These are phyloP conservation scores for Aspergillus carbonarius DNA, from an alignment of 2,329 filamentous ascomycete species.

Conservation along the genomic window DNA sequence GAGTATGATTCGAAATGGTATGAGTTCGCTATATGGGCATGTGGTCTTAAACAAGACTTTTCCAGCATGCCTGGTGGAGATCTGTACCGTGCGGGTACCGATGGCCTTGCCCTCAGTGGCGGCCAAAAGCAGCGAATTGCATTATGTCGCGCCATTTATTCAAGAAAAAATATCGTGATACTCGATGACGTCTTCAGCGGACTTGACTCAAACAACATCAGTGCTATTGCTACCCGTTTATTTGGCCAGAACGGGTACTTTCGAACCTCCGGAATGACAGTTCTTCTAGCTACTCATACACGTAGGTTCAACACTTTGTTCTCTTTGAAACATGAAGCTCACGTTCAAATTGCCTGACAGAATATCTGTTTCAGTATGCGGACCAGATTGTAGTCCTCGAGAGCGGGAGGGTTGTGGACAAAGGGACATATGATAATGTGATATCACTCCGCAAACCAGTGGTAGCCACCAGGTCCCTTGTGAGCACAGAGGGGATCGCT, in stretches of 20 bases:
- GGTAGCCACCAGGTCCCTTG: background rate
- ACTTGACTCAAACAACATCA: background rate
- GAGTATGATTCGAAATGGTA: slow-evolving; percentile 31
- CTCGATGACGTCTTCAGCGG: slow-evolving; percentile 8
- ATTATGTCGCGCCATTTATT: slow-evolving; percentile 4
- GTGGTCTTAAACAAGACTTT: slow-evolving; percentile 30
- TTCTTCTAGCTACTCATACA: slow-evolving; percentile 3
- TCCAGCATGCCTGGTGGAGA: slow-evolving; percentile 28
- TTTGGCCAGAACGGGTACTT: background rate
- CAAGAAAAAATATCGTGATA: background rate
- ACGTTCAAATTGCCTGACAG: background rate
- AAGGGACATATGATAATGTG: background rate
- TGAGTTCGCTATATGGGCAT: slow-evolving; percentile 22
- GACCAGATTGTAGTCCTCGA: background rate
- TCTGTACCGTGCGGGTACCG: slow-evolving; percentile 42
- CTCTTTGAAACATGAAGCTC: background rate
- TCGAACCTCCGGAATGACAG: background rate
- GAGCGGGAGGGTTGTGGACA: background rate
- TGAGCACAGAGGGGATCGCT: background rate
- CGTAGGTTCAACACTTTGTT: background rate
- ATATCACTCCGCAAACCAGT: background rate
- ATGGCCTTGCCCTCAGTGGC: slow-evolving; percentile 47
- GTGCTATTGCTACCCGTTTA: background rate
- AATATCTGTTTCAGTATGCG: background rate
- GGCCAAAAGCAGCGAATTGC: slow-evolving; percentile 47